phyloP scores from a whole-genome alignment of 768 basidiomycete genomes.

The Phaeolepiota aurea region DNA sequence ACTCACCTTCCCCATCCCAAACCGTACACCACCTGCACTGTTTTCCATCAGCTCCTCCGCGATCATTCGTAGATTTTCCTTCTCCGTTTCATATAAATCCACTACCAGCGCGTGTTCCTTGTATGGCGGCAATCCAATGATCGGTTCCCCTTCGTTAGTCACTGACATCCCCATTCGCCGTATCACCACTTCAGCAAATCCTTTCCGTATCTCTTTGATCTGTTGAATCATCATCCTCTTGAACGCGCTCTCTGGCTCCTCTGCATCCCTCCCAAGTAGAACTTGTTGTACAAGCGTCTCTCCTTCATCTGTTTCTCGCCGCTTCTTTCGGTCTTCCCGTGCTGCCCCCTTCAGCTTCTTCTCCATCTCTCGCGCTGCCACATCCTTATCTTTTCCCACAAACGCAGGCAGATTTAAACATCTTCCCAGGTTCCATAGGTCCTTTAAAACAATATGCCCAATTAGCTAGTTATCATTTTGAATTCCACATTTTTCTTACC shows the following conservation, averaged over 20 bases:
- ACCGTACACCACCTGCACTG: neutral
- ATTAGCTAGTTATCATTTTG: too few species aligned
- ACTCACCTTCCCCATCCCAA: constrained; percentile 1
- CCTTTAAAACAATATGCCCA: too few species aligned
- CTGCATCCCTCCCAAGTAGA: neutral
- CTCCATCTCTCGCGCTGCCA: neutral
- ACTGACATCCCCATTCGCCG: neutral
- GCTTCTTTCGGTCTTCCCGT: neutral
- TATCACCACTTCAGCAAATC: neutral
- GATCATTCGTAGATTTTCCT: neutral
- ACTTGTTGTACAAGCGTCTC: neutral
- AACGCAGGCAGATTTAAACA: neutral
- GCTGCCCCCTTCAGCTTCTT: neutral
- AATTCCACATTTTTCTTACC: too few species aligned
- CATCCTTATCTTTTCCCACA: neutral
- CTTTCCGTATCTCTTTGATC: neutral
- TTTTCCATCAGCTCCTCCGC: neutral
- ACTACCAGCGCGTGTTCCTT: neutral
- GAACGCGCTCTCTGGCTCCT: neutral
- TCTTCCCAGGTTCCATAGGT: neutral
- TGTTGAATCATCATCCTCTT: neutral
- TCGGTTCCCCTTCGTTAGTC: neutral
- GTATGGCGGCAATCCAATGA: constrained; percentile 1
- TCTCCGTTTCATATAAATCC: neutral
- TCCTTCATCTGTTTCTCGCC: neutral